A percentile compares a stretch with the other conserved stretches of the same genome.
Conservation (phyloP, 2,329 filamentous ascomycete genomes). For the Neopestalotiopsis sp. region DNA sequence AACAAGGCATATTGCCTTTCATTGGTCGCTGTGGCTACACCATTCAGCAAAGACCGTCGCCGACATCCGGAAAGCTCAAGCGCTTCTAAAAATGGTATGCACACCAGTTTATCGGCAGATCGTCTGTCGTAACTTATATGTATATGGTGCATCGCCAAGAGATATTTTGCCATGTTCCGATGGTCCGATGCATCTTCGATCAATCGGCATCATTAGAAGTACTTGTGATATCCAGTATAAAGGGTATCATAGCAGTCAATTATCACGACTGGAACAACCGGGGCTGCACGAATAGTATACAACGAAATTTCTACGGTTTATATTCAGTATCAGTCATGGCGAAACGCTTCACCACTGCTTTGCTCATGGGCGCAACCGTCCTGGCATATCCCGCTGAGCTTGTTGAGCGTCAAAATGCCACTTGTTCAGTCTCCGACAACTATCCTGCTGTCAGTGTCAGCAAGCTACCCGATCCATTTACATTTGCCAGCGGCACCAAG, state of each 20-base stretch:
- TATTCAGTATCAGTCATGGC: conserved; percentile 24
- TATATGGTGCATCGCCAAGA: neutral
- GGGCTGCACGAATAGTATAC: neutral
- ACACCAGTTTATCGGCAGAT: neutral
- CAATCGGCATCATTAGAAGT: neutral
- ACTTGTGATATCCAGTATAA: neutral
- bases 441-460: conserved; percentile 41
- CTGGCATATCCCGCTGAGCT: conserved; percentile 39
- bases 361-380: conserved; percentile 37
- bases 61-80: neutral
- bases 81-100: neutral
- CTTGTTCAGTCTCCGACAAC: conserved; percentile 39
- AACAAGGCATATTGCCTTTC: neutral
- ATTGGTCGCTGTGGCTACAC: neutral
- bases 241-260: neutral
- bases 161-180: neutral
- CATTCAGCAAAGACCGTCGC: neutral
- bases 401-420: conserved; percentile 40
- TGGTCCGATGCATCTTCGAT: neutral
- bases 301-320: neutral
- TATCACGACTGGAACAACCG: neutral
- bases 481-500: conserved; percentile 44
- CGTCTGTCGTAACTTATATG: neutral
- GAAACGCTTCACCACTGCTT: conserved; percentile 29
- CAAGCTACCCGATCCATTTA: conserved; percentile 55